phyloP scores from a whole-genome alignment of 2,329 filamentous ascomycete species.

The Claviceps arundinis region DNA sequence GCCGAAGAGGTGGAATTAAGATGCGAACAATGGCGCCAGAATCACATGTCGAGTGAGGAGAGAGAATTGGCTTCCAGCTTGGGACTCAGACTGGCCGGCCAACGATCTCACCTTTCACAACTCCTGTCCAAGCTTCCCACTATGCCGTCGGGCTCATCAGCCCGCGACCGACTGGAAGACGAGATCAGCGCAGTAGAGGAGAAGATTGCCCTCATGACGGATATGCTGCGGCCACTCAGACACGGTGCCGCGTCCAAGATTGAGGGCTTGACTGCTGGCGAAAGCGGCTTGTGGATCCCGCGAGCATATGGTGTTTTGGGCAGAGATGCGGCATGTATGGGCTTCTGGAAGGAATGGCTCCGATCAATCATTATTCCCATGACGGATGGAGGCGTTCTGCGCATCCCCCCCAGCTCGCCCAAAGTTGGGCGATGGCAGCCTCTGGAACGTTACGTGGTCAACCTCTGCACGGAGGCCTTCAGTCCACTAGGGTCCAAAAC shows the following conservation, averaged over 20 bases:
- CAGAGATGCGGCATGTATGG: slow-evolving; percentile 66
- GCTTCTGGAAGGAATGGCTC: slow-evolving; percentile 98
- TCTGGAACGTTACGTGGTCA: slow-evolving; percentile 90
- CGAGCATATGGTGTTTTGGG: slow-evolving; percentile 88
- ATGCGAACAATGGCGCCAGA: slow-evolving; percentile 74
- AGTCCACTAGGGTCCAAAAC: slow-evolving; percentile 88
- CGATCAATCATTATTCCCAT: slow-evolving; percentile 89
- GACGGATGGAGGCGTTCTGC: slow-evolving; percentile 72
- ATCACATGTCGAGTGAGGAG: slow-evolving; percentile 82
- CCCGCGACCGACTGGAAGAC: slow-evolving; percentile 76
- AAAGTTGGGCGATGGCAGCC: slow-evolving; percentile 92
- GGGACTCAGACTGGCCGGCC: slow-evolving; percentile 72
- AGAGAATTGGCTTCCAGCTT: slow-evolving; percentile 84
- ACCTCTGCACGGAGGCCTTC: slow-evolving; percentile 88
- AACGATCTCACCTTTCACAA: slow-evolving; percentile 81
- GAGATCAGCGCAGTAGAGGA: slow-evolving; percentile 93
- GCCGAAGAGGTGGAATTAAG: slow-evolving; percentile 73
- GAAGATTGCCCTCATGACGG: slow-evolving; percentile 93
- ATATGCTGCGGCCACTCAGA: slow-evolving; percentile 80
- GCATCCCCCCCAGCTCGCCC: slow-evolving; percentile 79
- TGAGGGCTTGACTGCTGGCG: slow-evolving; percentile 86
- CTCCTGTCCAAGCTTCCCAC: slow-evolving; percentile 72
- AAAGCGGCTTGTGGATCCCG: slow-evolving; percentile 92
- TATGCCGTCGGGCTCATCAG: slow-evolving; percentile 65
- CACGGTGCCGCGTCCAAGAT: slow-evolving; percentile 96